These are phyloP conservation scores for Penicillium bovifimosum DNA, from an alignment of 495 filamentous ascomycete species.

Conservation along the genomic window DNA sequence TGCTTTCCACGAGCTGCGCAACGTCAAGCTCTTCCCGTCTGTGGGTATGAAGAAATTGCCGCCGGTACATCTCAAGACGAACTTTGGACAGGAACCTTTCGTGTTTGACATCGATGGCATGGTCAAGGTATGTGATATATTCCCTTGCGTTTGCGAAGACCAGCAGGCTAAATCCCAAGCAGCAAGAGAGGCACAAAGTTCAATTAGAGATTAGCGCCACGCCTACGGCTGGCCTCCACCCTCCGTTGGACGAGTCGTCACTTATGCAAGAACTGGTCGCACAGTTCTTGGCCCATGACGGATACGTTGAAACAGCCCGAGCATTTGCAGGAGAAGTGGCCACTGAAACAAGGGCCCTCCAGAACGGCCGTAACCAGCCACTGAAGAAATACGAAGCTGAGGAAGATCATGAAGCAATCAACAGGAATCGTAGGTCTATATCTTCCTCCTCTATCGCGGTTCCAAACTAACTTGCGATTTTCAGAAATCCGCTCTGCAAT, in stretches of 20 bases:
- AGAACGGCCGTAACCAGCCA: conserved; percentile 46
- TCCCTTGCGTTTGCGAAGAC: neutral
- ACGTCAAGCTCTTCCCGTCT: conserved; percentile 69
- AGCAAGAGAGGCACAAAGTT: conserved; percentile 60
- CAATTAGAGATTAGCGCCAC: conserved; percentile 50
- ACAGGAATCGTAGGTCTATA: conserved; percentile 68
- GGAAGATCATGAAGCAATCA: conserved; percentile 82
- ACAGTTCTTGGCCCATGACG: conserved; percentile 91
- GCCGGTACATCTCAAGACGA: conserved; percentile 74
- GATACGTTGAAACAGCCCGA: conserved; percentile 89
- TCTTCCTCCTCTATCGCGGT: neutral
- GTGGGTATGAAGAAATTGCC: conserved; percentile 87
- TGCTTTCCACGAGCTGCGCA: conserved; percentile 75
- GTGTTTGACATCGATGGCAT: conserved; percentile 88
- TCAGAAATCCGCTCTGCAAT: conserved; percentile 82
- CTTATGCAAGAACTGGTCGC: conserved; percentile 79
- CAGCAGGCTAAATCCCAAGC: conserved; percentile 19
- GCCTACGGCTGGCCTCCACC: conserved; percentile 52
- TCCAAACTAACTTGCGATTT: neutral
- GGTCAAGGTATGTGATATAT: conserved; percentile 56
- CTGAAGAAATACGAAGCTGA: conserved; percentile 64
- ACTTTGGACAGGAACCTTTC: conserved; percentile 90
- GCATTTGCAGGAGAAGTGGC: conserved; percentile 83
- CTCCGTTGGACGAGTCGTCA: conserved; percentile 63
- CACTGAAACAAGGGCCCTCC: conserved; percentile 60